Percentiles rank a stretch among this genome's conserved stretches.
Evolutionary conservation across 2,329 filamentous ascomycete genomes (phyloP).

Genomic region (Magnaporthiopsis poae): DNA sequence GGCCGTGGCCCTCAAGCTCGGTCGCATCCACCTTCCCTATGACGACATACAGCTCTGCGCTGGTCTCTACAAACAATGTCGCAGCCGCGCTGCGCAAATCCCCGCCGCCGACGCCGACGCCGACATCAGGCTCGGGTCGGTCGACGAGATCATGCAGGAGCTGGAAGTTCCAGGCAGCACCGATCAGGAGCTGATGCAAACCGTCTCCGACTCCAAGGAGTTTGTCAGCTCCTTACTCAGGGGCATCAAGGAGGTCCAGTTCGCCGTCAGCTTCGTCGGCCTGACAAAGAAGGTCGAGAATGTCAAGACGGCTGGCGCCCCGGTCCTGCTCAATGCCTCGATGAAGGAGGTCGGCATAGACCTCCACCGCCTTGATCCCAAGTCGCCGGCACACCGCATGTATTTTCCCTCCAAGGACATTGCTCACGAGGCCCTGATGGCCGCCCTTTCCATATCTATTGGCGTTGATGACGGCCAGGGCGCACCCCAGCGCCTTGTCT

Average conservation of each 20-base stretch:
- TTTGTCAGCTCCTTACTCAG: slow-evolving; percentile 82
- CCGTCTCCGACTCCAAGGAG: slow-evolving; percentile 84
- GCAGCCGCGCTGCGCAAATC: slow-evolving; percentile 24
- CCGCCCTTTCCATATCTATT: slow-evolving; percentile 83
- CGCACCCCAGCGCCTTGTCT: slow-evolving; percentile 75
- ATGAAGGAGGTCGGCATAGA: slow-evolving; percentile 97
- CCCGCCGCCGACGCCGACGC: slow-evolving; percentile 22
- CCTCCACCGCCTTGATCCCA: slow-evolving; percentile 79
- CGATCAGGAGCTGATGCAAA: slow-evolving; percentile 62
- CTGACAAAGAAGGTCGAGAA: slow-evolving; percentile 70
- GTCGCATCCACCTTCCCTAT: slow-evolving; percentile 78
- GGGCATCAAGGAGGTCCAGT: slow-evolving; percentile 92
- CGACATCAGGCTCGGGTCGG: slow-evolving; percentile 42
- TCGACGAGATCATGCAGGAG: slow-evolving; percentile 67
- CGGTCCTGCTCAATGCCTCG: slow-evolving; percentile 73
- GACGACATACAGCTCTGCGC: slow-evolving; percentile 67
- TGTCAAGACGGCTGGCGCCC: slow-evolving; percentile 55
- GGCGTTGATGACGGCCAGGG: slow-evolving; percentile 84
- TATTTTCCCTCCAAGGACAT: slow-evolving; percentile 90
- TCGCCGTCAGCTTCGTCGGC: slow-evolving; percentile 83
- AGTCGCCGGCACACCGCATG: slow-evolving; percentile 92
- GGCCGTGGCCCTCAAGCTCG: slow-evolving; percentile 80
- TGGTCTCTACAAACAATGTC: slow-evolving; percentile 42
- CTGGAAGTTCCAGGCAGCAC: slow-evolving; percentile 57
- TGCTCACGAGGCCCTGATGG: slow-evolving; percentile 86